Conservation (phyloP, 1,139 yeast species). For the Hyphopichia burtonii region DNA sequence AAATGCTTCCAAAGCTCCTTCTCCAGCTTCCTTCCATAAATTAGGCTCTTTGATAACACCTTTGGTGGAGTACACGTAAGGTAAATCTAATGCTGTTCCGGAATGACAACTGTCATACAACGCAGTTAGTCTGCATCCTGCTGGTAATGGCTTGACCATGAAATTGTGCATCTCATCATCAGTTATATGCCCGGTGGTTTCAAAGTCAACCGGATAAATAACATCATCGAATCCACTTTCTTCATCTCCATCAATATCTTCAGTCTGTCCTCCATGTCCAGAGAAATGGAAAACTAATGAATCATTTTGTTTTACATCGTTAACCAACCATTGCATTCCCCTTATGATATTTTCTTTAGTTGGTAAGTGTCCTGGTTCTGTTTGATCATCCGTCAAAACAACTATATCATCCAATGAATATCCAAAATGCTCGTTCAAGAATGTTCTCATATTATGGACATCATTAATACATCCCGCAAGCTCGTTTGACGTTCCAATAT, state of each 20-base stretch:
- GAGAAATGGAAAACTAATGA: conserved; percentile 83
- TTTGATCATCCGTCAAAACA: conserved; percentile 73
- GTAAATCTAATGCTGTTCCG: conserved; percentile 87
- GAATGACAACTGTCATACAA: conserved; percentile 92
- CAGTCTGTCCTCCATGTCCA: conserved; percentile 89
- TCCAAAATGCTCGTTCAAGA: conserved; percentile 59
- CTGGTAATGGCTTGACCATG: conserved; percentile 72
- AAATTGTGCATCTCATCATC: conserved; percentile 86
- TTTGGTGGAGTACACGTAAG: conserved; percentile 85
- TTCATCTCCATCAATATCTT: conserved; percentile 85
- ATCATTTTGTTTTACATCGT: conserved; percentile 80
- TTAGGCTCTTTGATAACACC: conserved; percentile 91
- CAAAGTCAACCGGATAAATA: conserved; percentile 87
- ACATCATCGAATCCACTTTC: conserved; percentile 88
- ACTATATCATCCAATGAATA: conserved; percentile 80
- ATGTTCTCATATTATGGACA: conserved; percentile 60
- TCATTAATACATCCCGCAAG: conserved; percentile 88
- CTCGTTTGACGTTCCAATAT: conserved; percentile 66
- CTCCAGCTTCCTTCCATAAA: conserved; percentile 79
- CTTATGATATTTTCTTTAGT: conserved; percentile 73
- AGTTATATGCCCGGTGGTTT: conserved; percentile 66
- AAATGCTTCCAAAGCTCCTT: conserved; percentile 69
- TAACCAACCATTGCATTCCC: conserved; percentile 90
- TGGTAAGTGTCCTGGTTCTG: conserved; percentile 65
- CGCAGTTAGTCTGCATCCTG: conserved; percentile 86